Evolutionary conservation across 169 alveolate species (phyloP), one percentile per base, ranked within the genome.

Genomic region (Plasmodium relictum): DNA sequence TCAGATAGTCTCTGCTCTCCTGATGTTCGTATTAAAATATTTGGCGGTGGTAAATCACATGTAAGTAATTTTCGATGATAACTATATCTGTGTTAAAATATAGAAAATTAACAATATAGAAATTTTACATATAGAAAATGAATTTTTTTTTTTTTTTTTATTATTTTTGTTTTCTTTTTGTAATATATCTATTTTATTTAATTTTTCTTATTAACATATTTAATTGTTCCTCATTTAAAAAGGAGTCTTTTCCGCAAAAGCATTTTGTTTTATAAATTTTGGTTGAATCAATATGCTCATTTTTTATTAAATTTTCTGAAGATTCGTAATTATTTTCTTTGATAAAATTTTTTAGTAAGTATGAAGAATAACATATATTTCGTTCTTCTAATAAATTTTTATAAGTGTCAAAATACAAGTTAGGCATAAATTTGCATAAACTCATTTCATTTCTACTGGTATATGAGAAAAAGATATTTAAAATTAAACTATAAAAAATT

Each of bases 1-100:
- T 96, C 98, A 7, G 98, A 96, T 22, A 96, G 93, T 45, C 98
- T 73, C 54, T 97, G 89, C 61, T 93, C 98, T 0, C 98, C 98
- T 3, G 98, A 96, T 3, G 98, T 96, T 72, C 98, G 91, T 44
- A 96, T 94, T 31, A 96, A 74, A 50, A 96, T 78, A 20, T 96
- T 91, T n/a, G 98, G 98, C 10, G 95, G 96, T 31, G 96, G 95
- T 14, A 65, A 37, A 61, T 88, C 87, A 65, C 96, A 88, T 31
- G 95, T 74, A 42, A 80, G 92, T 58, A 96, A 93, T 69, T 83
- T 70, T 16, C 76, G 63, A 65, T 87, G 92, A 73, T 94, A 93
- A 44, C 70, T 59, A 16, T 70, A 24, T 58, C 85, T 80, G 71
- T 42, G 22, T 3, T 14, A 37, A 31, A 54, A 44, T 2, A 65